phyloP scores from a whole-genome alignment of 2,329 filamentous ascomycete genomes.

The Claviceps sp. region DNA sequence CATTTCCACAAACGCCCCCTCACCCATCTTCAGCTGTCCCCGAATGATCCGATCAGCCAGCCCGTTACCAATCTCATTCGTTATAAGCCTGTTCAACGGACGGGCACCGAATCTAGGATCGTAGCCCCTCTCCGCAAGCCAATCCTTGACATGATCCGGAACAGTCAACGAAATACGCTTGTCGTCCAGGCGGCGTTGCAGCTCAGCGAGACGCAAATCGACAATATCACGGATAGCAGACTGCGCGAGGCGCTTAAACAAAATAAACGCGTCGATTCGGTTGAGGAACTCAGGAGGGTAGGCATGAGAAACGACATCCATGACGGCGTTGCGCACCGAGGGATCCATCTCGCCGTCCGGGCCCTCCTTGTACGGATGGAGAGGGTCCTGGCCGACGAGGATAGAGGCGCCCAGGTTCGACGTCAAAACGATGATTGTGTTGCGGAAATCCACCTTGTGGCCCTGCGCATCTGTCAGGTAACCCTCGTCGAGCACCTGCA shows the following conservation, averaged over 20 bases:
- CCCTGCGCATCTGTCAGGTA: constrained; percentile 93
- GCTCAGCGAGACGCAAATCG: constrained; percentile 75
- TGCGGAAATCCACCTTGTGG: constrained; percentile 92
- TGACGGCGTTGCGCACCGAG: constrained; percentile 63
- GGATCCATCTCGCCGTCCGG: constrained; percentile 56
- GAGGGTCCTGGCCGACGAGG: constrained; percentile 60
- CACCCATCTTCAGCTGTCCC: constrained; percentile 64
- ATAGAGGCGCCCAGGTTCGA: constrained; percentile 91
- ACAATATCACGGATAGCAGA: constrained; percentile 80
- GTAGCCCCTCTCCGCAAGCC: constrained; percentile 82
- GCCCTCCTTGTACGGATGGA: constrained; percentile 49
- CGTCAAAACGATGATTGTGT: constrained; percentile 91
- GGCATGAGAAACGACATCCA: constrained; percentile 65
- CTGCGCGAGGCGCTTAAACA: constrained; percentile 77
- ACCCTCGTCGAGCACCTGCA: constrained; percentile 92
- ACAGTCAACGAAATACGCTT: constrained; percentile 68
- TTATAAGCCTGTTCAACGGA: constrained; percentile 80
- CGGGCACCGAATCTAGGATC: constrained; percentile 84
- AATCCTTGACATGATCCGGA: constrained; percentile 58
- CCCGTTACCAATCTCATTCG: constrained; percentile 76
- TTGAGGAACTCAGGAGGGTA: constrained; percentile 94
- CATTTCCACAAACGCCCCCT: constrained; percentile 57
- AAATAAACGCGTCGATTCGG: constrained; percentile 89
- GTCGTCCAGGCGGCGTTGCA: constrained; percentile 73
- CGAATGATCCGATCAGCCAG: constrained; percentile 87